Conservation (phyloP, 345 rosid species). For the Zanthoxylum bungeanum region DNA sequence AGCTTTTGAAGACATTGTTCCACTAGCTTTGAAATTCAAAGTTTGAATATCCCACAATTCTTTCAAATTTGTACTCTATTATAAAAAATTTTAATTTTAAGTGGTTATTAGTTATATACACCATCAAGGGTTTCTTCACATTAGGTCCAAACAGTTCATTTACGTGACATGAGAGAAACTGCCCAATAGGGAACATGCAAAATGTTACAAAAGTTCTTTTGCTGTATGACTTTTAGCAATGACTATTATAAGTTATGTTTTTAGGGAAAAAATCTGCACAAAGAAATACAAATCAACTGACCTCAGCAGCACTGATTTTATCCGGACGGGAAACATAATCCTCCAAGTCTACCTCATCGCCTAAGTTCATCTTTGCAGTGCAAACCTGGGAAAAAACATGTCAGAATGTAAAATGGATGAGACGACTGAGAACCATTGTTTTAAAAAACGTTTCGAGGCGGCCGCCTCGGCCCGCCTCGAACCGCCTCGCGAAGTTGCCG, state of each 20-base stretch:
- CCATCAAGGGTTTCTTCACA: neutral
- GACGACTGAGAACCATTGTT: too few species aligned
- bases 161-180: neutral
- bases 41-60: neutral
- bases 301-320: slow-evolving; percentile 99
- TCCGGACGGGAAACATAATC: slow-evolving; percentile 98
- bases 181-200: neutral
- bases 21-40: neutral
- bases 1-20: neutral
- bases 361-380: slow-evolving; percentile 91
- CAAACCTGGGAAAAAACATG: slow-evolving; percentile 65
- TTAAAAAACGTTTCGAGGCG: too few species aligned
- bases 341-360: slow-evolving; percentile 98
- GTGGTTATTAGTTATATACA: neutral
- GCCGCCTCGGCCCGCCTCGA: too few species aligned
- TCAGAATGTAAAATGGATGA: neutral
- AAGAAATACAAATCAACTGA: slow-evolving; percentile 33
- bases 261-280: neutral
- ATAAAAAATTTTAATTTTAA: neutral
- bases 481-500: too few species aligned
- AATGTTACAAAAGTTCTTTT: neutral
- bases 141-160: neutral
- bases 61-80: neutral
- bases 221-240: too few species aligned
- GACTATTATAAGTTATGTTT: neutral